Evolutionary conservation across 257 asterid genomes (phyloP).

Genomic region (Solanum rostratum): DNA sequence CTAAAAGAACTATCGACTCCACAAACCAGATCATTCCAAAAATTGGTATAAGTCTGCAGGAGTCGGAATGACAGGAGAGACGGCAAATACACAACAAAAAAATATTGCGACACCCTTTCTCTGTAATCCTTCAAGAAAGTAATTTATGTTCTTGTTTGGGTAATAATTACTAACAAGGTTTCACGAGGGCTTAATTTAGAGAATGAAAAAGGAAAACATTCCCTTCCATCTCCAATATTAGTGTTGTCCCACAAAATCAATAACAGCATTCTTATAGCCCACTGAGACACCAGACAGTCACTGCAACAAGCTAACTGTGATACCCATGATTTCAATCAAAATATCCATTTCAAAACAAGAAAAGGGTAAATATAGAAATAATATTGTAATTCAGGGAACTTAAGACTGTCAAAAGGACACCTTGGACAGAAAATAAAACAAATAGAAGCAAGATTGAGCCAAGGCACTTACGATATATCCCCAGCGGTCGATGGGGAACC

Average conservation of each 20-base stretch:
- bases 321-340: background rate
- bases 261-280: background rate
- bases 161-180: background rate
- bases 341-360: background rate
- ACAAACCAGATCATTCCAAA: background rate
- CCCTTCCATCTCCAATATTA: background rate
- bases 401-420: background rate
- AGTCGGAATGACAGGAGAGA: background rate
- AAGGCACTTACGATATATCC: slow-evolving; percentile 77
- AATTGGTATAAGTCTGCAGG: background rate
- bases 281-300: background rate
- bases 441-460: background rate
- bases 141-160: background rate
- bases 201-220: background rate
- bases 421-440: background rate
- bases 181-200: background rate
- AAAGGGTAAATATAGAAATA: background rate
- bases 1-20: background rate
- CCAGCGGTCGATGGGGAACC: slow-evolving; percentile 99
- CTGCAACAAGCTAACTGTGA: background rate
- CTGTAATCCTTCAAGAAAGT: background rate
- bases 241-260: background rate
- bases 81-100: background rate
- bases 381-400: background rate
- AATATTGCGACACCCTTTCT: background rate